A percentile compares a stretch with the other conserved stretches of the same genome.
Evolutionary conservation across 441 rosid genomes (phyloP).

Genomic region (Adansonia rubrostipa): DNA sequence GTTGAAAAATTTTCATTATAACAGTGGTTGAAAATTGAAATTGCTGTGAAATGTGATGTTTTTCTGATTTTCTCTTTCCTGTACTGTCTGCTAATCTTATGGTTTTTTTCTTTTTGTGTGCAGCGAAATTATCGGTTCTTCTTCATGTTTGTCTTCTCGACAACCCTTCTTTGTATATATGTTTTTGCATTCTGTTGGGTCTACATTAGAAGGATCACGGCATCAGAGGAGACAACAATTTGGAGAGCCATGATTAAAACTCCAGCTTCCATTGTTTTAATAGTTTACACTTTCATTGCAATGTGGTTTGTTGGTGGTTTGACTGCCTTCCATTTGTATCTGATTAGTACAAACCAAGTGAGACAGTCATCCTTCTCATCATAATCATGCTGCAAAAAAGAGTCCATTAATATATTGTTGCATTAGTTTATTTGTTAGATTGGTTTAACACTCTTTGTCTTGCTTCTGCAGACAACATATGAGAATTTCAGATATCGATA

Average conservation of each 20-base stretch:
- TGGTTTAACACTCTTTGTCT: constrained; percentile 1
- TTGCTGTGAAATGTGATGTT: background rate
- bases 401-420: background rate
- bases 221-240: constrained; percentile 43
- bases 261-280: constrained; percentile 53
- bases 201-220: constrained; percentile 41
- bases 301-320: constrained; percentile 78
- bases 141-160: constrained; percentile 69
- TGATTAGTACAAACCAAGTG: constrained; percentile 71
- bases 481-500: constrained; percentile 70
- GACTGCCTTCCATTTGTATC: constrained; percentile 64
- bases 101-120: constrained; percentile 22
- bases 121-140: constrained; percentile 73
- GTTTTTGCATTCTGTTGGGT: constrained; percentile 74
- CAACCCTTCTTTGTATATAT: constrained; percentile 62
- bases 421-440: background rate
- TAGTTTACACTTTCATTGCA: constrained; percentile 60
- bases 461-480: constrained; percentile 54
- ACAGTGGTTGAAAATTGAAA: background rate
- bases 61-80: background rate
- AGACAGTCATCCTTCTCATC: constrained; percentile 14
- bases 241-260: constrained; percentile 62
- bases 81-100: background rate
- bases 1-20: background rate
- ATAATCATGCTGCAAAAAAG: background rate